These are phyloP conservation scores for Novakomyces olei DNA, from an alignment of 805 yeast species.

Conservation along the genomic window DNA sequence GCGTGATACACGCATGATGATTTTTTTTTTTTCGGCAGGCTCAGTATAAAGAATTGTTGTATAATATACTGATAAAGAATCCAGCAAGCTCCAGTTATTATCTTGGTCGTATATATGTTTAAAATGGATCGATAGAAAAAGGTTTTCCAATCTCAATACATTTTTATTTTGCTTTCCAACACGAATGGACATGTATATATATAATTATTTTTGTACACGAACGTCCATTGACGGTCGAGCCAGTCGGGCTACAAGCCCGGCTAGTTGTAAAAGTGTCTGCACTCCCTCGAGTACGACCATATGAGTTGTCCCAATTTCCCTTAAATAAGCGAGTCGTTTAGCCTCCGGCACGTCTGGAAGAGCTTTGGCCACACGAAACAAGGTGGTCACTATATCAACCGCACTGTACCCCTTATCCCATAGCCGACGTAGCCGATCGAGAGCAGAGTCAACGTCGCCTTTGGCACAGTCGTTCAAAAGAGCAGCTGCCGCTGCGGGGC, in stretches of 20 bases:
- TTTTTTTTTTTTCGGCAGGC: no score
- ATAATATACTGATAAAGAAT: no score
- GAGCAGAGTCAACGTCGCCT: constrained; percentile 38
- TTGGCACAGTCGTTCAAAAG: constrained; percentile 29
- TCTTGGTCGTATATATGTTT: no score
- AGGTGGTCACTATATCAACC: constrained; percentile 74
- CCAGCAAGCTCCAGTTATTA: no score
- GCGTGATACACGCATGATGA: no score
- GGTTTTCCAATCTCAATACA: no score
- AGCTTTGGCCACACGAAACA: constrained; percentile 70
- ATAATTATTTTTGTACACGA: no score
- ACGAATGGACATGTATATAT: no score
- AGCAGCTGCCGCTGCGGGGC: constrained; percentile 61
- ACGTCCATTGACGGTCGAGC: no score
- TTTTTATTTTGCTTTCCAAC: no score
- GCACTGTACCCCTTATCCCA: constrained; percentile 89
- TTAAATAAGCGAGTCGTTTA: constrained; percentile 49
- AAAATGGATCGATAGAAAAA: no score
- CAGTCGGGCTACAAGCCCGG: constrained; percentile 52
- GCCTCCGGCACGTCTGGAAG: constrained; percentile 46
- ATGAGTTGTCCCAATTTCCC: constrained; percentile 75
- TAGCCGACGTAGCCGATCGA: constrained; percentile 34
- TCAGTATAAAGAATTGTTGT: no score
- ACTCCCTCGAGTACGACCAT: constrained; percentile 90
- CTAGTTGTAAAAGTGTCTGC: constrained; percentile 61